Base-by-base conservation (phyloP, 768 basidiomycete genomes). In the Boletus edulis region DNA sequence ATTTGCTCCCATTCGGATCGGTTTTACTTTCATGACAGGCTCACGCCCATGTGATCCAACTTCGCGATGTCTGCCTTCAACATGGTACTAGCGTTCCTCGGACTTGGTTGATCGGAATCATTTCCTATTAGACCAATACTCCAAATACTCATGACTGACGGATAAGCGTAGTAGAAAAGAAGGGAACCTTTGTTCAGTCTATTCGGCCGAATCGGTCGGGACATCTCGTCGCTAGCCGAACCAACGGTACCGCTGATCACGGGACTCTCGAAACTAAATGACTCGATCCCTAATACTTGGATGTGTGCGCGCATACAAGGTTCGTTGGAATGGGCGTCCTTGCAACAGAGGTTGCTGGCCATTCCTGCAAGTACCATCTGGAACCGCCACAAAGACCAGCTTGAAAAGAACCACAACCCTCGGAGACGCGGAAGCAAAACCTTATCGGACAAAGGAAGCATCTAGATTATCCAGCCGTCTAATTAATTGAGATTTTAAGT, bases 231-330 rank as follows among this genome's bases (percentile, higher is more conserved):
- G 38, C 42, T 34, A 46, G 35, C 32, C 34, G 55, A 38, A 24
- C 38, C 20, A 48, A 49, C 11, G 58, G 46, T 31, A 57, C 64
- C 65, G 62, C 57, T 53, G 55, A 66, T 67, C 62, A 62, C 65
- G 65, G 64, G 51, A 14, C 18, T 52, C 35, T 41, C 45, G 20
- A 20, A 2, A 20, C 20, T 20, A 20, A 20, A 20, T 2, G 20
- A 20, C 20, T 20, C n/a, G n/a, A n/a, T n/a, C n/a, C n/a, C n/a
- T n/a, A n/a, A n/a, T 20, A 20, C 20, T 20, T 20, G 20, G 20
- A 20, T 20, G 20, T 20, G 20, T 20, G 20, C 20, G 20, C 22
- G 22, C 22, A 3, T 22, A 22, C 3, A 3, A 22, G 22, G 22
- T 3, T 22, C 27, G 27, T 29, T 9, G 8, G 27, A 9, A 29